These are phyloP conservation scores for Tricholoma hemisulphureum DNA, from an alignment of 768 basidiomycete genomes.

Conservation along the genomic window DNA sequence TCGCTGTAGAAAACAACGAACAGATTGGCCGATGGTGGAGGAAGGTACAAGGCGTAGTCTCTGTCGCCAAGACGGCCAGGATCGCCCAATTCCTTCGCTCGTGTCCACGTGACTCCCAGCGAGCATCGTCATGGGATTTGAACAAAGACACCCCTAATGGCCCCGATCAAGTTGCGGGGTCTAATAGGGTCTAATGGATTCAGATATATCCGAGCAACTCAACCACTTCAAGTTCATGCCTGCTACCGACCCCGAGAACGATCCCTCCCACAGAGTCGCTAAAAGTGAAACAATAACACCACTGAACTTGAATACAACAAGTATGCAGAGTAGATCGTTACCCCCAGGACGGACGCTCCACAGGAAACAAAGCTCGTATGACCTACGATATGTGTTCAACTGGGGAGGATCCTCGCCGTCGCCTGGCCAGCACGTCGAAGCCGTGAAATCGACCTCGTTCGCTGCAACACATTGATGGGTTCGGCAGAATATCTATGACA, in stretches of 20 bases:
- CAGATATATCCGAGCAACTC: too few relatives aligned
- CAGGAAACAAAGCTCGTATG: conserved; percentile 34
- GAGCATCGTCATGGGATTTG: too few relatives aligned
- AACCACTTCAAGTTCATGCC: too few relatives aligned
- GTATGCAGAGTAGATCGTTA: neutral
- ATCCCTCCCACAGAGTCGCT: neutral
- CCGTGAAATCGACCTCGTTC: neutral
- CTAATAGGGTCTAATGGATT: neutral
- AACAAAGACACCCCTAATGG: neutral
- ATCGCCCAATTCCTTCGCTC: neutral
- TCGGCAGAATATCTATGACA: neutral
- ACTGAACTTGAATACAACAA: neutral
- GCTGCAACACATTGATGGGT: neutral
- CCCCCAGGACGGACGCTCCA: conserved; percentile 23
- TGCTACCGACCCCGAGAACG: neutral
- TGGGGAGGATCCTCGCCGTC: neutral
- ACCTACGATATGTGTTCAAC: conserved; percentile 31
- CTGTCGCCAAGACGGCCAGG: conserved; percentile 7
- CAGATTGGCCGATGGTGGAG: neutral
- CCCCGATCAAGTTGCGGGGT: neutral
- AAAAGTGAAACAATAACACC: neutral
- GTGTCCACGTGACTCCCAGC: neutral
- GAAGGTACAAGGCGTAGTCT: neutral
- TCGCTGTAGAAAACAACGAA: conserved; percentile 6
- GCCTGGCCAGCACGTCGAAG: neutral